Conservation (phyloP, 768 basidiomycete species). For the Xerocomellus intermedius region DNA sequence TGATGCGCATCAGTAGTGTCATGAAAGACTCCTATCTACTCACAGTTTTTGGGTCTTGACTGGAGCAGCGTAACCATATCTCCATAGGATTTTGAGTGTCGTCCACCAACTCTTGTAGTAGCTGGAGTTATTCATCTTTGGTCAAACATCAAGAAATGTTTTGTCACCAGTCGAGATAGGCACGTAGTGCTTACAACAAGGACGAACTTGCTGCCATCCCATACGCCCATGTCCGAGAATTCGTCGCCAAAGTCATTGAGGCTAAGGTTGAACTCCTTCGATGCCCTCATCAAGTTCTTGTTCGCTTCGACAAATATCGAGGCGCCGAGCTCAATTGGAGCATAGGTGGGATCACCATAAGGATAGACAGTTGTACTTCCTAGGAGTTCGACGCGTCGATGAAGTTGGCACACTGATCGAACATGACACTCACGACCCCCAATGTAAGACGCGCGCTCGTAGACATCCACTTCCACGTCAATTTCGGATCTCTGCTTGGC, state of each 20-base stretch:
- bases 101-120: conserved; percentile 59
- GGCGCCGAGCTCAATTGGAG: conserved; percentile 79
- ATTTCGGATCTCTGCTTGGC: conserved; percentile 69
- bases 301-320: conserved; percentile 84
- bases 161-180: neutral
- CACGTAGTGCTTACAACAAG: conserved; percentile 48
- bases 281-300: conserved; percentile 69
- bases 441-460: conserved; percentile 71
- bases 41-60: conserved; percentile 55
- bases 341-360: conserved; percentile 54
- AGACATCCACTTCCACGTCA: conserved; percentile 79
- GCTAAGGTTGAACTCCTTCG: conserved; percentile 75
- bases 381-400: conserved; percentile 30
- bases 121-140: conserved; percentile 42
- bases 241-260: conserved; percentile 50
- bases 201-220: conserved; percentile 78
- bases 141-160: neutral
- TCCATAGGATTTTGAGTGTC: conserved; percentile 68
- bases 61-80: conserved; percentile 70
- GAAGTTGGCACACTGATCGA: neutral
- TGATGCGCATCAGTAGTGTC: neutral
- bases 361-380: conserved; percentile 80
- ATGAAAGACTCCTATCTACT: conserved; percentile 13
- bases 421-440: conserved; percentile 72
- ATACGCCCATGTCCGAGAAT: conserved; percentile 56